Evolutionary conservation across 1,284 basidiomycete species (phyloP).

Genomic region (Wallemia hederae): DNA sequence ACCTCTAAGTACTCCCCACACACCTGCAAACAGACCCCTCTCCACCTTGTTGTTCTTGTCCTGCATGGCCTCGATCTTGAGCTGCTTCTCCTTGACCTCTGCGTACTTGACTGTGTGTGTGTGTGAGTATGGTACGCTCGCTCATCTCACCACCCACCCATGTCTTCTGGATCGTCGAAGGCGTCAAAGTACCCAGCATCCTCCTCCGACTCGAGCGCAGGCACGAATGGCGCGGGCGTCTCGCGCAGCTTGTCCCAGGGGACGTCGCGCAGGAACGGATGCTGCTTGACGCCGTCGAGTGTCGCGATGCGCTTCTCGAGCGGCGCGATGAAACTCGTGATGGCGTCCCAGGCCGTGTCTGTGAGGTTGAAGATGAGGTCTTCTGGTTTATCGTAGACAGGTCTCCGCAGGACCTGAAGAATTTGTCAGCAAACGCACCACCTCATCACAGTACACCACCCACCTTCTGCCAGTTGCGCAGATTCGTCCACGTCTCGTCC

Average conservation of each 20-base stretch:
- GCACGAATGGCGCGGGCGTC: slow-evolving; percentile 72
- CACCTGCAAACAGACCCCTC: slow-evolving; percentile 83
- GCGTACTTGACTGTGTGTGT: slow-evolving; percentile 11
- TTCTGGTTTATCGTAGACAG: slow-evolving; percentile 83
- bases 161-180: slow-evolving; percentile 69
- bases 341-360: slow-evolving; percentile 85
- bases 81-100: slow-evolving; percentile 92
- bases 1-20: slow-evolving; percentile 62
- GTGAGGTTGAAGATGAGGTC: slow-evolving; percentile 91
- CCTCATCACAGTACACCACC: background rate
- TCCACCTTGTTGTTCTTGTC: slow-evolving; percentile 49
- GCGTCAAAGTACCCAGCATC: slow-evolving; percentile 99
- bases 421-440: background rate
- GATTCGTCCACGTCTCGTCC: slow-evolving; percentile 96
- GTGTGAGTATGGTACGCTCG: no score
- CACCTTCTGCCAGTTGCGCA: slow-evolving; percentile 79
- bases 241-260: slow-evolving; percentile 51
- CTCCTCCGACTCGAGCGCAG: slow-evolving; percentile 73
- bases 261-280: slow-evolving; percentile 56
- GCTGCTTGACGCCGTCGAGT: slow-evolving; percentile 37
- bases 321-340: slow-evolving; percentile 55
- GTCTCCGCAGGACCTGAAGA: slow-evolving; percentile 39
- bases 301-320: slow-evolving; percentile 48
- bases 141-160: slow-evolving; percentile 98
- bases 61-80: slow-evolving; percentile 64